phyloP scores from a whole-genome alignment of 192 early-diverging fungal genomes.

The Spizellomyces punctatus region DNA sequence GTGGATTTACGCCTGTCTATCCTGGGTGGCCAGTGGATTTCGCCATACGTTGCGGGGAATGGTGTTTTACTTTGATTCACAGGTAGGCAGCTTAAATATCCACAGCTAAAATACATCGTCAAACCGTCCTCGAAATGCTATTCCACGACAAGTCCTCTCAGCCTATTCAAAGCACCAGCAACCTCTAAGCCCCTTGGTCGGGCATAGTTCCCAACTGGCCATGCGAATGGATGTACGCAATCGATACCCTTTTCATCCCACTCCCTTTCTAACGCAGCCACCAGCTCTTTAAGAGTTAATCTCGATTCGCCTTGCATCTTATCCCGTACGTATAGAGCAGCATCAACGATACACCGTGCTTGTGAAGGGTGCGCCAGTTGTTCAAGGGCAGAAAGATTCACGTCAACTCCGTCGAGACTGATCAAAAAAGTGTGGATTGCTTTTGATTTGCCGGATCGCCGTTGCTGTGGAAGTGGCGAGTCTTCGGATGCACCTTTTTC shows the following conservation, averaged over 20 bases:
- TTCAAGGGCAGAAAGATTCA: constrained; percentile 56
- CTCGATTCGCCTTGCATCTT: constrained; percentile 9
- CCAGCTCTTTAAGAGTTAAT: constrained; percentile 14
- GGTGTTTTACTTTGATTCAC: too few species aligned
- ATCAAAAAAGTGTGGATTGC: constrained; percentile 35
- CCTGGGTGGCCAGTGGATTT: too few species aligned
- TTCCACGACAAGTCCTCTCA: background rate
- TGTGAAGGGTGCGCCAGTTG: constrained; percentile 56
- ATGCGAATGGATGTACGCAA: constrained; percentile 23
- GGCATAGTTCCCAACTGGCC: constrained; percentile 45
- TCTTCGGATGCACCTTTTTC: background rate
- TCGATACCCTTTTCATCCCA: constrained; percentile 37
- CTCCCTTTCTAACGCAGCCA: constrained; percentile 41
- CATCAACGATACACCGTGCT: constrained; percentile 48
- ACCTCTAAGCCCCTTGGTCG: constrained; percentile 51
- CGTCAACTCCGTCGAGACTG: constrained; percentile 24
- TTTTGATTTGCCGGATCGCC: constrained; percentile 6
- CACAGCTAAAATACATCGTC: too few species aligned
- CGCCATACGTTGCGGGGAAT: too few species aligned
- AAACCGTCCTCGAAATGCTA: too few species aligned
- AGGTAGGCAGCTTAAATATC: too few species aligned
- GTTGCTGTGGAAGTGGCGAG: background rate
- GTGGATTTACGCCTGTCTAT: too few species aligned
- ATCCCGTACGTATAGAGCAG: background rate
- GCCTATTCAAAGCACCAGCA: constrained; percentile 48